Evolutionary conservation across 306 rosid species (phyloP), one percentile per base, ranked within the genome.

Genomic region (Cucumis cinereus): DNA sequence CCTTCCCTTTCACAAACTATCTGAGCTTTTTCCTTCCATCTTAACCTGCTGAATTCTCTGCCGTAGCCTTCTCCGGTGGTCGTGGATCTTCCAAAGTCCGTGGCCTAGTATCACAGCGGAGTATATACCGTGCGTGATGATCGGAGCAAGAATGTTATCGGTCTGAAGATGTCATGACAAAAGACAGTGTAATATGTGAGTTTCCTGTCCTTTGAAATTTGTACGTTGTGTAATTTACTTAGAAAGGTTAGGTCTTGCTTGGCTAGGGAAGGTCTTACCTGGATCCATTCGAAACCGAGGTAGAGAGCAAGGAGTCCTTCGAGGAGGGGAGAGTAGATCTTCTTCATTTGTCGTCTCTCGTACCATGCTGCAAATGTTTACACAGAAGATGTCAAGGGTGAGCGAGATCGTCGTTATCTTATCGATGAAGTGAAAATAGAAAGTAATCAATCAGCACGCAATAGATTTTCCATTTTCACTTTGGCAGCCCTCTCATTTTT

Each of bases 231-330:
- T 12, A 30, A 15, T 47, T 22, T 47, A 50, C 24, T 23, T 26
- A 23, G 76, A 50, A 24, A 61, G 68, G 10, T 15, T 40, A 8
- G 43, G 43, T 40, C 11, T 40, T 8, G 43, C 68, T 8, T 36
- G 13, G 22, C 23, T 5, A 28, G 23, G 38, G 33, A 64, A 60
- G 47, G 8, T 63, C 24, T 67, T 84, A 91, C 98, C 89, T 91
- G 96, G 79, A 90, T 89, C 98, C 97, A 94, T 82, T 94, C 98
- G 56, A 91, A 90, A 64, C 98, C 98, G 4, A 94, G 91, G 85
- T 94, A 94, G 77, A 94, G 98, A 30, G 97, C 98, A 22, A 94
- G 80, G 30, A 91, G 87, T 73, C 97, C 98, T 87, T 94, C 98
- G 36, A 94, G 90, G 62, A 94, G 93, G 7, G 98, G 98, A 26